phyloP scores from a whole-genome alignment of 129 eudicot species.

The Saussurea involucrata region DNA sequence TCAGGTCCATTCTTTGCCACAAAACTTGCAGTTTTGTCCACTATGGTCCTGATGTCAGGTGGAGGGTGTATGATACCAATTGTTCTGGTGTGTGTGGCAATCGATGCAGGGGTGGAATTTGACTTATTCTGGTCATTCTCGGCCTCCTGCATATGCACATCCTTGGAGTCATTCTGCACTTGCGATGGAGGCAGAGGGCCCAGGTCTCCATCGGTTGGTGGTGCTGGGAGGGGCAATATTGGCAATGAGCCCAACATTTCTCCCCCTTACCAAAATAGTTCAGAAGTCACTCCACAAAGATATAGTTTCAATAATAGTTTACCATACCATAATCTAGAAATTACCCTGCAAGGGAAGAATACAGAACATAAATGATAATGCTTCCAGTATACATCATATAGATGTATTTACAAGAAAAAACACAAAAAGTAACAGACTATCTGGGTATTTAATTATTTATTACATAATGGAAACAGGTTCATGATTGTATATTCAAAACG shows the following conservation, averaged over 20 bases:
- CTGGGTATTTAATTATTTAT: neutral
- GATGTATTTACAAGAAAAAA: neutral
- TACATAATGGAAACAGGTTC: neutral
- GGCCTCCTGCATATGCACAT: slow-evolving; percentile 37
- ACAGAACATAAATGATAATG: neutral
- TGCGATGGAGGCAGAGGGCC: slow-evolving; percentile 77
- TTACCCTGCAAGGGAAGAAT: slow-evolving; percentile 13
- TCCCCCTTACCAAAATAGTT: slow-evolving; percentile 5
- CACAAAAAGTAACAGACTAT: neutral
- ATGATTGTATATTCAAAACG: neutral
- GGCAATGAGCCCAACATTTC: slow-evolving; percentile 61
- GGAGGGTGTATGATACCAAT: slow-evolving; percentile 92
- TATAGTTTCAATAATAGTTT: slow-evolving; percentile 3
- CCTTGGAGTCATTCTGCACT: slow-evolving; percentile 38
- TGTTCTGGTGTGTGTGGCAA: slow-evolving; percentile 76
- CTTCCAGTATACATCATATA: neutral
- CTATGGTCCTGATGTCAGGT: slow-evolving; percentile 75
- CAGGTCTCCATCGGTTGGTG: slow-evolving; percentile 80
- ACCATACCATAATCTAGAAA: slow-evolving; percentile 20
- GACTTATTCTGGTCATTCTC: slow-evolving; percentile 38
- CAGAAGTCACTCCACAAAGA: neutral
- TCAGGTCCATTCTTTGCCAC: slow-evolving; percentile 91
- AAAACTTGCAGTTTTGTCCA: slow-evolving; percentile 77
- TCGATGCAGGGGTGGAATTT: slow-evolving; percentile 42
- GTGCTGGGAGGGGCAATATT: slow-evolving; percentile 91